Evolutionary conservation across 345 rosid species (phyloP), one percentile per base, ranked within the genome.

Genomic region (Pugionium dolabratum): DNA sequence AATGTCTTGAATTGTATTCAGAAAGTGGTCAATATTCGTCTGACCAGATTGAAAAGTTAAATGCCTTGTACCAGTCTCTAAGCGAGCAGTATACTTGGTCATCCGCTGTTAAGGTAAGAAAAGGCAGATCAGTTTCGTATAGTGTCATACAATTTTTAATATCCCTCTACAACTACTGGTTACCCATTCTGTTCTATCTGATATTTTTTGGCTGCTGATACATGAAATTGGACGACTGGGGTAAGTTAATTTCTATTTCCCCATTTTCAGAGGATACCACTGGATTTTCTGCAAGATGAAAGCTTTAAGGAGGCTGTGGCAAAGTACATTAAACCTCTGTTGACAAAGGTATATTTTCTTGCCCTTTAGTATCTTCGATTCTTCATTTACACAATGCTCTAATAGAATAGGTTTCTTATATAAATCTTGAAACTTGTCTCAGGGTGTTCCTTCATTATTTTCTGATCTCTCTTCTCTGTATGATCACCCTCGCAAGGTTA

Each of bases 381-480:
- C 48, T 64, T 69, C 9, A 27, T 51, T 64, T 57, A 9, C 50
- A 43, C 54, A 25, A 6, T 77, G 49, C 27, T 36, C 37, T 49
- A 43, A 46, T 25, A 46, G 30, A 66, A 32, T 44, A 33, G 36
- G 56, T 42, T 44, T 62, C 65, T 67, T 61, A 74, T 40, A 62
- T 34, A 29, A 18, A 18, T 40, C n/a, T 55, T 69, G 49, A 47
- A 68, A 41, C 27, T 73, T 48, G 45, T 70, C 61, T 40, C 75
- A 89, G 98, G 99, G 99, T 59, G 98, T 95, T 73, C 98, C 99
- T 74, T 95, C 99, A 37, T 77, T 91, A 62, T 95, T 95, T 75
- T 91, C 98, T 10, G 97, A 91, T 70, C 97, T 95, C 76, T 95
- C 98, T 59, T 83, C 99, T 53, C 75, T 95, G 57, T 95, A 95